phyloP scores from a whole-genome alignment of 108 stramenopile species.

The Nannochloropsis salina region DNA sequence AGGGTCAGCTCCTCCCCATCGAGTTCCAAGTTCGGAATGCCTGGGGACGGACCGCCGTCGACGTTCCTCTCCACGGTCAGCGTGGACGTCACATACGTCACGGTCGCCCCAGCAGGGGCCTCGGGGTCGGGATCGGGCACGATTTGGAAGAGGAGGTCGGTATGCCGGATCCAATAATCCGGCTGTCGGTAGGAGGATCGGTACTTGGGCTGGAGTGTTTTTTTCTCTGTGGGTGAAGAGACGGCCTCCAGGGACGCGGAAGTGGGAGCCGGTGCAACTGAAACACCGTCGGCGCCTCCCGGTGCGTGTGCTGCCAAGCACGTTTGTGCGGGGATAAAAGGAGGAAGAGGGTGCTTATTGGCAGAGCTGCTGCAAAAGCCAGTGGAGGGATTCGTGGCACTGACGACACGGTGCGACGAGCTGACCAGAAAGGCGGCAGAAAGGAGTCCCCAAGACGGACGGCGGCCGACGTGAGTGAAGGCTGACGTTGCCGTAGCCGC shows the following conservation, averaged over 20 bases:
- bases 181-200: background rate
- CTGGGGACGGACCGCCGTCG: background rate
- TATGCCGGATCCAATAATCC: conserved; percentile 17
- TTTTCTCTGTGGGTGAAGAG: background rate
- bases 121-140: background rate
- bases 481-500: background rate
- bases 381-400: background rate
- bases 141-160: background rate
- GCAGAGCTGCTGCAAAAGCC: background rate
- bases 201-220: background rate
- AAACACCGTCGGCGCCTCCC: background rate
- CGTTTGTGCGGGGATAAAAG: background rate
- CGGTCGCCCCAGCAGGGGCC: background rate
- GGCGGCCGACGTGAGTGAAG: background rate
- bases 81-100: conserved; percentile 3
- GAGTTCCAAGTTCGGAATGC: conserved; percentile 17
- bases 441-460: background rate
- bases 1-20: conserved; percentile 17
- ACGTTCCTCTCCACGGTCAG: background rate
- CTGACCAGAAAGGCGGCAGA: conserved; percentile 7
- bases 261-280: background rate
- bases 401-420: background rate
- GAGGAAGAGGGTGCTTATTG: conserved; percentile 1
- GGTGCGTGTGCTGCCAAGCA: background rate
- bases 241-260: background rate